Evolutionary conservation across 139 green algal species (phyloP).

Genomic region (Chlorella sorokiniana): DNA sequence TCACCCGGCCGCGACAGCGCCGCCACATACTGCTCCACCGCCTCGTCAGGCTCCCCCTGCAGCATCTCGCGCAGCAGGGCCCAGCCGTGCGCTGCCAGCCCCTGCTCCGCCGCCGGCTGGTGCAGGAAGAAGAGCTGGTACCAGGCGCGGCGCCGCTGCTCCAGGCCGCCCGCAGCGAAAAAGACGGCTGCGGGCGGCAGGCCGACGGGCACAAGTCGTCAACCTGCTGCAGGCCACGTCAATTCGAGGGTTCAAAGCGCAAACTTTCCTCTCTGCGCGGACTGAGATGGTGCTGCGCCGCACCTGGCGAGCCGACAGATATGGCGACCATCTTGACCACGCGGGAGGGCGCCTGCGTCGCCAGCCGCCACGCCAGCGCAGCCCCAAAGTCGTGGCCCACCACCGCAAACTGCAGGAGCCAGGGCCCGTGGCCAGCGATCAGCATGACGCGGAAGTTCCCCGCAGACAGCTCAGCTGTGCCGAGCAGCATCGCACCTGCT

Average conservation of each 20-base stretch:
- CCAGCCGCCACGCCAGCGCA: conserved; percentile 4
- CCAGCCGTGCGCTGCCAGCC: conserved; percentile 27
- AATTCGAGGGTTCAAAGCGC: no score
- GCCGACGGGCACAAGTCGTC: no score
- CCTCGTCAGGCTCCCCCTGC: neutral
- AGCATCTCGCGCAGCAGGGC: conserved; percentile 36
- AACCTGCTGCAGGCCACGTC: no score
- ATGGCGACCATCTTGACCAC: neutral
- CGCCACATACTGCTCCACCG: neutral
- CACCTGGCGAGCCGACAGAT: conserved; percentile 4
- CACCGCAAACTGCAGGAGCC: neutral
- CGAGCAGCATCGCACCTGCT: no score
- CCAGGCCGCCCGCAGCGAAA: conserved; percentile 9
- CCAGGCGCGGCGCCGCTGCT: conserved; percentile 31
- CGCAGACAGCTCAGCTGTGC: no score
- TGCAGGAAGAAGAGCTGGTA: conserved; percentile 41
- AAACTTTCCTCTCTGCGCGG: no score
- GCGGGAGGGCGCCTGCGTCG: neutral
- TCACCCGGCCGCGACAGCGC: neutral
- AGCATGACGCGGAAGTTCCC: neutral
- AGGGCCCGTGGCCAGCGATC: neutral
- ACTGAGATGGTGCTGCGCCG: no score
- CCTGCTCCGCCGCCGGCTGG: conserved; percentile 22
- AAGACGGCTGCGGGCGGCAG: neutral
- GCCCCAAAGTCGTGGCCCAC: conserved; percentile 13